phyloP scores from a whole-genome alignment of 2,329 filamentous ascomycete species.

The Ustulina deusta region DNA sequence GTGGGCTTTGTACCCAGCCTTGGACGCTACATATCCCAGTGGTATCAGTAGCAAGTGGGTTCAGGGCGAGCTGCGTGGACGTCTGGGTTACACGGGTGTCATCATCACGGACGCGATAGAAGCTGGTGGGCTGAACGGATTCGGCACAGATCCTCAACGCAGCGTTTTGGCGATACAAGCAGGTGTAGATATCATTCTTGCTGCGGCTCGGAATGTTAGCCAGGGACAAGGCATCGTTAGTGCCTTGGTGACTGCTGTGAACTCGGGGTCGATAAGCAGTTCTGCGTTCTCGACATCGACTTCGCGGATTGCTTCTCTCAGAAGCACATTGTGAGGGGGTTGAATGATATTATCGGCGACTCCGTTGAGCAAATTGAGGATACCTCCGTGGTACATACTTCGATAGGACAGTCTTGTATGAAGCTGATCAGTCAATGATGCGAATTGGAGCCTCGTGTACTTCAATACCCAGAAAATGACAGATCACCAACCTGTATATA shows the following conservation, averaged over 20 bases:
- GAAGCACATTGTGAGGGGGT: conserved; percentile 19
- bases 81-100: conserved; percentile 26
- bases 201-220: conserved; percentile 23
- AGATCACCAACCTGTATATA: no score
- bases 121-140: conserved; percentile 26
- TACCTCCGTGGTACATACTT: neutral
- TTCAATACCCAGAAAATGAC: no score
- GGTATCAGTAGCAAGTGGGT: conserved; percentile 37
- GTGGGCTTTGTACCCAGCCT: conserved; percentile 34
- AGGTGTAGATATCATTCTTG: conserved; percentile 32
- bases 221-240: conserved; percentile 28
- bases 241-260: conserved; percentile 27
- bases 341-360: neutral
- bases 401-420: neutral
- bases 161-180: conserved; percentile 22
- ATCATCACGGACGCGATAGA: conserved; percentile 34
- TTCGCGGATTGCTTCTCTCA: conserved; percentile 14
- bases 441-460: no score
- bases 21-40: conserved; percentile 29
- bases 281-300: conserved; percentile 32
- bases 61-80: conserved; percentile 28
- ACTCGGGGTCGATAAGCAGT: conserved; percentile 21
- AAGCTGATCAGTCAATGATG: no score
- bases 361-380: neutral
- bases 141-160: conserved; percentile 30